Percentiles rank a stretch among this genome's conserved stretches.
Evolutionary conservation across 257 asterid genomes (phyloP).

Genomic region (Petunia axillaris): DNA sequence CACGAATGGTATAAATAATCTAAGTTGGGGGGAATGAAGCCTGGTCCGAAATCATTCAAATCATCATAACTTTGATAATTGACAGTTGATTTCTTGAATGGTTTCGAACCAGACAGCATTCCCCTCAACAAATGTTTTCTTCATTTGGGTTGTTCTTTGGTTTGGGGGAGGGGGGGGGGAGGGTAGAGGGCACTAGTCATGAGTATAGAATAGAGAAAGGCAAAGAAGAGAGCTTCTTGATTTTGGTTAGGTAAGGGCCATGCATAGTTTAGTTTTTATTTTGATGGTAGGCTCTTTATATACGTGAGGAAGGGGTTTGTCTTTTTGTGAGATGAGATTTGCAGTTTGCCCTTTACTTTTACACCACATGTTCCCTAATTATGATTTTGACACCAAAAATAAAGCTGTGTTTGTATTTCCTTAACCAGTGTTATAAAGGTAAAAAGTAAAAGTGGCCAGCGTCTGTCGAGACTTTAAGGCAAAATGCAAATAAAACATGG

Average conservation of each 20-base stretch:
- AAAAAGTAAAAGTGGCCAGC: neutral
- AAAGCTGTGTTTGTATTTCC: constrained; percentile 14
- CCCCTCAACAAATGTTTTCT: constrained; percentile 44
- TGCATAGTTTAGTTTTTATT: constrained; percentile 30
- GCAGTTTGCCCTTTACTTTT: neutral
- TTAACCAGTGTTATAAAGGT: neutral
- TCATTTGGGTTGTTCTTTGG: too few species aligned
- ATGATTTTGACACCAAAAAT: constrained; percentile 30
- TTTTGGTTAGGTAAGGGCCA: constrained; percentile 35
- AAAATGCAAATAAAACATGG: too few species aligned
- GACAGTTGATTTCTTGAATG: constrained; percentile 31
- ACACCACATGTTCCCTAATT: constrained; percentile 24
- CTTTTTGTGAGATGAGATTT: constrained; percentile 28
- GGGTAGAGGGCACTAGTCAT: neutral
- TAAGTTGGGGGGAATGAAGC: constrained; percentile 66
- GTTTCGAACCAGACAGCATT: constrained; percentile 55
- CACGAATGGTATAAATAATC: neutral
- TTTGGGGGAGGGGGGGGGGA: neutral
- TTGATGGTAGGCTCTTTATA: constrained; percentile 8
- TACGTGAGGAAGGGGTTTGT: neutral
- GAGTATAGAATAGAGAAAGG: neutral
- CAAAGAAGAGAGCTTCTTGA: constrained; percentile 16
- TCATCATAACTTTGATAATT: neutral
- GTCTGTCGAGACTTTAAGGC: too few species aligned
- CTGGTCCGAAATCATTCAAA: constrained; percentile 84